Evolutionary conservation across 495 filamentous ascomycete genomes (phyloP), one percentile per base, ranked within the genome.

Genomic region (Daldinia bambusicola): DNA sequence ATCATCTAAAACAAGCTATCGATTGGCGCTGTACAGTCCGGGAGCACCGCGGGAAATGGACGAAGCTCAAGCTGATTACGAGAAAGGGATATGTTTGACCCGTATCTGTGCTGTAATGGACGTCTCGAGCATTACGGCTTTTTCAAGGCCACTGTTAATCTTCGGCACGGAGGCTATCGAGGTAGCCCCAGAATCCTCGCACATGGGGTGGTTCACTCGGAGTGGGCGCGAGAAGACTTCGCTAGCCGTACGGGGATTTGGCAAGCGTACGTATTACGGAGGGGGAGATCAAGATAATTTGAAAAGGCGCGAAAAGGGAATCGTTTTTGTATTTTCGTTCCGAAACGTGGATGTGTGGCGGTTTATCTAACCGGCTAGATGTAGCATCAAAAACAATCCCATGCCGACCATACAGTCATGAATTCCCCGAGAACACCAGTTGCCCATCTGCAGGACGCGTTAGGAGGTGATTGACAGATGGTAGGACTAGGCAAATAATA

Each of bases 41-140:
- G 43, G 43, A 10, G 9, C 43, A 48, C 10, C 43, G n/a, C n/a
- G 26, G 50, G 7, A 32, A 32, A 22, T 30, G 31, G 6, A 16
- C n/a, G 37, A 56, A n/a, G n/a, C 26, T 60, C 16, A 45, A 14
- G 37, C 6, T 34, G 26, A 14, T 58, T 20, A 37, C 4, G 53
- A 57, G 20, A 50, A 66, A 57, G 16, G 16, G 16, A 61, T 55
- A 43, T 97, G 91, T 96, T 83, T 86, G 89, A 86, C 92, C 93
- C 91, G 93, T 97, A 97, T 97, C 93, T 97, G 93, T 96, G 91
- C 93, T 89, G 87, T 85, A 83, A 89, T 84, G 86, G 85, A 87
- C 84, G 79, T 82, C 83, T 92, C 89, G 78, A 83, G 85, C 85
- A 84, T 84, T 84, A 90, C 88, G 89, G 93, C 93, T 95, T 93